Percentiles rank a stretch among this genome's conserved stretches.
phyloP scores from a whole-genome alignment of 106 monocot species.

The Iris macrosiphon region DNA sequence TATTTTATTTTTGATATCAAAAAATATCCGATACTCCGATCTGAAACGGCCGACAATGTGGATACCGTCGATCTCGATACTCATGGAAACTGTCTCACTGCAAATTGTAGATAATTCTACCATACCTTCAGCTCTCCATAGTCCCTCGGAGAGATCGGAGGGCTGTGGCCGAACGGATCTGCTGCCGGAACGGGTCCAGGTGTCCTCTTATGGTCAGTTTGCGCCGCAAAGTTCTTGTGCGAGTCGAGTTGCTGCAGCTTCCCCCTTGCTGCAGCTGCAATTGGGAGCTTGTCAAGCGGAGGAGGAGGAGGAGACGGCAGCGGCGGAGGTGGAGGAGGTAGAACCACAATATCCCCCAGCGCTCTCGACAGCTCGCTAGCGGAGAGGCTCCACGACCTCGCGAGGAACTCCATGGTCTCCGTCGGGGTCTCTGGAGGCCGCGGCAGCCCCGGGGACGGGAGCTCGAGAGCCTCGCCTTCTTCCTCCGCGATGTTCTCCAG shows the following conservation, averaged over 20 bases:
- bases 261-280: too few relatives aligned
- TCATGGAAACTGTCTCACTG: too few relatives aligned
- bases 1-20: too few relatives aligned
- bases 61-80: too few relatives aligned
- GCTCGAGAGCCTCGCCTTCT: not conserved
- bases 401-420: conserved; percentile 33
- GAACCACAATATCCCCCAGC: not conserved
- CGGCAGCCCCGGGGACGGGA: conserved; percentile 1
- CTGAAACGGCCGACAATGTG: too few relatives aligned
- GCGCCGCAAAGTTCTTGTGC: not conserved
- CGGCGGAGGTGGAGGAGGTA: not conserved
- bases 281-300: too few relatives aligned
- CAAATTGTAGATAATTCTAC: not conserved
- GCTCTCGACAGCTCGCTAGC: conserved; percentile 22
- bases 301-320: too few relatives aligned
- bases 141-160: conserved; percentile 31
- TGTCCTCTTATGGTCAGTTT: not conserved
- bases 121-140: conserved; percentile 29
- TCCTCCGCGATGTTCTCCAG: conserved; percentile 49
- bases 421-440: conserved; percentile 24
- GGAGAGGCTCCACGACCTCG: conserved; percentile 31
- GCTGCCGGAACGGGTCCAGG: not conserved
- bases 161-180: conserved; percentile 8
- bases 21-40: too few relatives aligned
- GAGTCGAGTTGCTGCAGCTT: too few relatives aligned